phyloP scores from a whole-genome alignment of 78 protist genomes.

The Dictyostelium capitatum region DNA sequence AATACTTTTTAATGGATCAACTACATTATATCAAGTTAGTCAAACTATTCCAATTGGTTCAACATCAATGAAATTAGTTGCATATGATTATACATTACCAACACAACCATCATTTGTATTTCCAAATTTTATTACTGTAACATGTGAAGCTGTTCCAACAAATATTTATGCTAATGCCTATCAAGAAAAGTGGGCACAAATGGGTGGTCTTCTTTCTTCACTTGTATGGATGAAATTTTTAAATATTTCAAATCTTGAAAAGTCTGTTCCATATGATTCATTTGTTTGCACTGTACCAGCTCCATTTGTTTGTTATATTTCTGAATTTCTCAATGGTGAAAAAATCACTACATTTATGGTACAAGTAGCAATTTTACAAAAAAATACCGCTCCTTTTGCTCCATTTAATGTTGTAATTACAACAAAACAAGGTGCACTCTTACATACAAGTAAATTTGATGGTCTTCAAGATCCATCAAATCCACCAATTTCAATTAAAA shows the following conservation, averaged over 20 bases:
- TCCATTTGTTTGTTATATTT: background rate
- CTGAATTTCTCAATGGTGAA: slow-evolving; percentile 1
- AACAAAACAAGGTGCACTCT: background rate
- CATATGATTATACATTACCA: background rate
- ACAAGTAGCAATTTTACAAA: background rate
- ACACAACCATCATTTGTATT: no score
- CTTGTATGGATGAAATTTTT: no score
- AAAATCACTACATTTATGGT: background rate
- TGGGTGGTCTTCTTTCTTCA: no score
- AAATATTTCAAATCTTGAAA: background rate
- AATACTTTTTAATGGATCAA: background rate
- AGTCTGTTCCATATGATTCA: background rate
- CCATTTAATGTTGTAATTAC: background rate
- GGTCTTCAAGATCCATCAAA: background rate
- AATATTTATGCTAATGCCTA: no score
- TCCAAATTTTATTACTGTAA: no score
- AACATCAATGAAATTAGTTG: background rate
- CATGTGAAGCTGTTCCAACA: no score
- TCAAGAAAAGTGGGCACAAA: no score
- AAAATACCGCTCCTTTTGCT: background rate
- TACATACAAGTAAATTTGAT: background rate
- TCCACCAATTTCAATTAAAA: slow-evolving; percentile 2
- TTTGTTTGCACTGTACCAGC: background rate
- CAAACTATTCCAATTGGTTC: background rate
- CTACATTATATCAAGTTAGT: background rate